These are phyloP conservation scores for Remersonia thermophila DNA, from an alignment of 2,329 filamentous ascomycete genomes.

Conservation along the genomic window DNA sequence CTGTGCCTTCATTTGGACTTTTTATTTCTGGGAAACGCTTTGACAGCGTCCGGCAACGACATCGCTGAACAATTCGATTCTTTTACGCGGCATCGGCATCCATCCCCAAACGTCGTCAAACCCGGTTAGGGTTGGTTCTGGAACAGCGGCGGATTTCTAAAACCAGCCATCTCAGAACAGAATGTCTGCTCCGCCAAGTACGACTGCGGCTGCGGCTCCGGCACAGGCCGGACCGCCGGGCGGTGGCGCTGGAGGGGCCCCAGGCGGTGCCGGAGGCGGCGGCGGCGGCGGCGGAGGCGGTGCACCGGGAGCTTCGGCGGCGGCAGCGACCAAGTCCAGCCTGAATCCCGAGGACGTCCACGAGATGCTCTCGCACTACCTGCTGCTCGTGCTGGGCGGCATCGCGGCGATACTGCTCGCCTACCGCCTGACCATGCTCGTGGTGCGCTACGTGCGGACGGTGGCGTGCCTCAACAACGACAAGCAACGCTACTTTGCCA, in stretches of 20 bases:
- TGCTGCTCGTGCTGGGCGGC: conserved; percentile 51
- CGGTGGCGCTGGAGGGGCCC: neutral
- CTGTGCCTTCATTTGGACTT: too few species aligned
- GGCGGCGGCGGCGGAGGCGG: neutral
- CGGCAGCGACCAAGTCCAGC: too few species aligned
- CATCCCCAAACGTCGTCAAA: too few species aligned
- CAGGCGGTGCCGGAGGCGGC: neutral
- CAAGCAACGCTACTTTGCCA: conserved; percentile 65
- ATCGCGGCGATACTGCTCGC: conserved; percentile 51
- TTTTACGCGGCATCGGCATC: too few species aligned
- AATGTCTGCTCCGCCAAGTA: conserved; percentile 6
- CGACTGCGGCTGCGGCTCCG: conserved; percentile 5
- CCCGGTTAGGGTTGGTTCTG: too few species aligned
- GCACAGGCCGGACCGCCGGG: neutral
- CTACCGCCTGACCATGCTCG: conserved; percentile 51
- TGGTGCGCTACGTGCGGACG: conserved; percentile 57
- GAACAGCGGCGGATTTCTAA: neutral
- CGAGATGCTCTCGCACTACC: conserved; percentile 45
- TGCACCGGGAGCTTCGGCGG: conserved; percentile 3
- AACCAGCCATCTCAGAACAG: neutral
- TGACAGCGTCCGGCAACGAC: too few species aligned
- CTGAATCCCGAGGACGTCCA: conserved; percentile 29
- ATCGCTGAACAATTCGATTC: too few species aligned
- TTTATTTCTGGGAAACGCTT: too few species aligned
- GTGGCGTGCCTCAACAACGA: conserved; percentile 68